Evolutionary conservation across 768 basidiomycete species (phyloP).

Genomic region (Multifurca ochricompacta): DNA sequence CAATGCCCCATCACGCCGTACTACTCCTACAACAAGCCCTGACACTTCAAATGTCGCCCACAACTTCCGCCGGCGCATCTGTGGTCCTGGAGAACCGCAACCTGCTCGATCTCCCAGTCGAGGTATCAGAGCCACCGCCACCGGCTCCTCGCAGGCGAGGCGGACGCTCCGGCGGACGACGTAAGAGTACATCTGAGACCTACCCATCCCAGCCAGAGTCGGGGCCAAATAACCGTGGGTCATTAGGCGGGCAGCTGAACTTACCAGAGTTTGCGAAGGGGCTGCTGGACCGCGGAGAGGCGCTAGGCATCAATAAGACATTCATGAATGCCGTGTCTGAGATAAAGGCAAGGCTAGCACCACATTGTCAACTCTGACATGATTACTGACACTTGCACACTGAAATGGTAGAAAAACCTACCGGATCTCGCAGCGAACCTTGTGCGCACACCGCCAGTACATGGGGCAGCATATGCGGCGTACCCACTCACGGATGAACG

Average conservation of each 20-base stretch:
- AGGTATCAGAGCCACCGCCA: slow-evolving; percentile 45
- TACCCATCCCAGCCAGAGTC: background rate
- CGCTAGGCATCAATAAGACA: slow-evolving; percentile 76
- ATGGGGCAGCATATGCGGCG: slow-evolving; percentile 34
- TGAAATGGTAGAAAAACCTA: slow-evolving; percentile 41
- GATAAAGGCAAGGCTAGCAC: slow-evolving; percentile 45
- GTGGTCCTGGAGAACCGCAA: slow-evolving; percentile 78
- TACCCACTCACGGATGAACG: slow-evolving; percentile 62
- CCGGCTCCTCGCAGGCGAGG: slow-evolving; percentile 31
- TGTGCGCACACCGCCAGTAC: slow-evolving; percentile 44
- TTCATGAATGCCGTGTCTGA: slow-evolving; percentile 75
- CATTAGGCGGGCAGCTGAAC: slow-evolving; percentile 35
- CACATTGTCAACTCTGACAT: background rate
- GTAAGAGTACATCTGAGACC: slow-evolving; percentile 23
- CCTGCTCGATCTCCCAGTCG: slow-evolving; percentile 61
- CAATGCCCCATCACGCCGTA: slow-evolving; percentile 45
- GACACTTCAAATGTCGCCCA: slow-evolving; percentile 66
- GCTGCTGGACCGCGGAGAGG: slow-evolving; percentile 68
- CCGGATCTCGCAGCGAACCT: slow-evolving; percentile 74
- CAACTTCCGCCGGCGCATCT: slow-evolving; percentile 66
- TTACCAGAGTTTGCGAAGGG: slow-evolving; percentile 69
- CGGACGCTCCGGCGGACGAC: slow-evolving; percentile 28
- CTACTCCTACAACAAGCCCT: slow-evolving; percentile 81
- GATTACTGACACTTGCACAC: slow-evolving; percentile 8
- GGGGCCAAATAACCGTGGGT: slow-evolving; percentile 12